These are phyloP conservation scores for Neurospora sp. DNA, from an alignment of 2,329 filamentous ascomycete genomes.

Conservation along the genomic window DNA sequence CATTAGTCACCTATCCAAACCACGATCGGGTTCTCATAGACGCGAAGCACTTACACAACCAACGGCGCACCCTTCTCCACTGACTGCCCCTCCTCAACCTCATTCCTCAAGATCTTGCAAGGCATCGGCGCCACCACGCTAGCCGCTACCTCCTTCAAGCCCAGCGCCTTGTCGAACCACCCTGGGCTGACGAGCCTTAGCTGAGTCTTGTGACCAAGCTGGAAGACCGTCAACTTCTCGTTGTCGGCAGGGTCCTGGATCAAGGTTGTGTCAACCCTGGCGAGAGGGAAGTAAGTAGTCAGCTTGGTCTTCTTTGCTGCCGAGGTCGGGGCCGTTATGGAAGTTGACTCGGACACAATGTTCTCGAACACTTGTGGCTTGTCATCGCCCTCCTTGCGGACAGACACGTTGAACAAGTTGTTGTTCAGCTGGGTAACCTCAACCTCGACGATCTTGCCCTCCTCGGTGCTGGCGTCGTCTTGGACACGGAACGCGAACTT, in stretches of 20 bases:
- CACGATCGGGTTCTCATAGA: conserved; percentile 13
- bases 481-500: conserved; percentile 42
- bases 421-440: conserved; percentile 38
- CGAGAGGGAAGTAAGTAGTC: conserved; percentile 71
- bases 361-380: conserved; percentile 32
- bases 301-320: conserved; percentile 32
- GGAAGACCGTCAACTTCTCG: conserved; percentile 68
- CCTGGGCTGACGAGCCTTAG: conserved; percentile 50
- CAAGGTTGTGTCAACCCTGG: conserved; percentile 70
- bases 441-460: conserved; percentile 51
- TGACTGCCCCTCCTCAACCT: conserved; percentile 69
- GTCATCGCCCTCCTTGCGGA: conserved; percentile 33
- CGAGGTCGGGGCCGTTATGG: conserved; percentile 14
- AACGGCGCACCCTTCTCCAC: conserved; percentile 82
- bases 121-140: conserved; percentile 93
- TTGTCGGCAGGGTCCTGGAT: conserved; percentile 44
- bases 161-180: conserved; percentile 84
- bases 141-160: conserved; percentile 68
- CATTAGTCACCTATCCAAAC: conserved; percentile 16
- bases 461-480: conserved; percentile 40
- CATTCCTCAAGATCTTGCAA: conserved; percentile 87
- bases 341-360: conserved; percentile 31
- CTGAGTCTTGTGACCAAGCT: conserved; percentile 51
- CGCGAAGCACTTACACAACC: conserved; percentile 56
- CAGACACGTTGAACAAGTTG: conserved; percentile 35